These are phyloP conservation scores for Oenanthe sinensis DNA, from an alignment of 129 eudicot genomes.

Conservation along the genomic window DNA sequence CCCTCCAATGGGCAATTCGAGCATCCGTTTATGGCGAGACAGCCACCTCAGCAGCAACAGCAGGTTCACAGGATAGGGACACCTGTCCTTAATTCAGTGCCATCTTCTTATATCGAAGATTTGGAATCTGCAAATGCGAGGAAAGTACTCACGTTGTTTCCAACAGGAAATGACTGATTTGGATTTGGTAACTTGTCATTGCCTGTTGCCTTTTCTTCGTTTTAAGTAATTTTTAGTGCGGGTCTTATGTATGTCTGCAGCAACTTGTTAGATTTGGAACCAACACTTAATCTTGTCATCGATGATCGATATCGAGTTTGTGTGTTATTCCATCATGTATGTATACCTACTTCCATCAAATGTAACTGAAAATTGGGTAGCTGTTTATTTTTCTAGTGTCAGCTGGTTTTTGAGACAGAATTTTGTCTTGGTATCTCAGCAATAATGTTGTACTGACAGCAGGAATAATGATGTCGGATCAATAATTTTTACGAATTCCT, in stretches of 20 bases:
- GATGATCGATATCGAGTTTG: neutral
- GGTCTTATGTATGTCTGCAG: neutral
- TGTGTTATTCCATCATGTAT: neutral
- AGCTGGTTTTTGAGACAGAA: neutral
- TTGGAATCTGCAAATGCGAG: constrained; percentile 65
- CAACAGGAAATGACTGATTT: constrained; percentile 66
- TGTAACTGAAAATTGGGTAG: neutral
- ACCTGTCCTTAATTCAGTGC: constrained; percentile 36
- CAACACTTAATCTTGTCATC: neutral
- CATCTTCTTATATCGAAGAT: constrained; percentile 58
- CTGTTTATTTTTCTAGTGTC: neutral
- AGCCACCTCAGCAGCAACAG: constrained; percentile 38
- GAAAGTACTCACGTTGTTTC: constrained; percentile 80
- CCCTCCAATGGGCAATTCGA: constrained; percentile 61
- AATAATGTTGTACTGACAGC: neutral
- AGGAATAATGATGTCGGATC: neutral
- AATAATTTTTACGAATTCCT: neutral
- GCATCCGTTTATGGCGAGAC: constrained; percentile 50
- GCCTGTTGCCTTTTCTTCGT: neutral
- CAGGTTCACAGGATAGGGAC: constrained; percentile 47
- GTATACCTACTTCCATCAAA: neutral
- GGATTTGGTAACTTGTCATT: constrained; percentile 22
- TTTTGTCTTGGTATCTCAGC: neutral
- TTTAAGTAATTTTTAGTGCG: neutral
- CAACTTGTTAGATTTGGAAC: neutral